Conservation (phyloP, 116 monocot genomes). For the Phalaenopsis hybrid region DNA sequence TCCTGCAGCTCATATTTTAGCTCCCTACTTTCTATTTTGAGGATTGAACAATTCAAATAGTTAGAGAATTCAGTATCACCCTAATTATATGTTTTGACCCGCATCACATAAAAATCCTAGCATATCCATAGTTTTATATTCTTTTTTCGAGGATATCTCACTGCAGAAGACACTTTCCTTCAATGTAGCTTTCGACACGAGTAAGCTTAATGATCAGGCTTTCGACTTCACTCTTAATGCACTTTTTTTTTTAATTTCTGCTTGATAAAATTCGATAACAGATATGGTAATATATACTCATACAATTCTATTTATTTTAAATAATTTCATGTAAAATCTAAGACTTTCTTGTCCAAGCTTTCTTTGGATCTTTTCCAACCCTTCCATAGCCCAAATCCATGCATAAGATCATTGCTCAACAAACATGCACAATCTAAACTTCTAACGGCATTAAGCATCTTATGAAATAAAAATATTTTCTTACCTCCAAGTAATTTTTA, state of each 20-base stretch:
- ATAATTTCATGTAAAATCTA: not conserved
- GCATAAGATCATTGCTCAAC: not conserved
- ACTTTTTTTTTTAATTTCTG: not conserved
- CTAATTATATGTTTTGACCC: too few relatives aligned
- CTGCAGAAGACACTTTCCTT: too few relatives aligned
- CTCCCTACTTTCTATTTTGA: too few relatives aligned
- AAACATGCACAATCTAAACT: not conserved
- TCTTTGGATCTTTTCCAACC: not conserved
- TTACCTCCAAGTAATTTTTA: constrained; percentile 82
- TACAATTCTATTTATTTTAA: constrained; percentile 2
- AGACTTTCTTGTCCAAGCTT: not conserved
- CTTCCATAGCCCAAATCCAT: not conserved
- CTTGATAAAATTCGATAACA: not conserved
- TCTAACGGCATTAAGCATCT: not conserved
- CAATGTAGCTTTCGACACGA: too few relatives aligned
- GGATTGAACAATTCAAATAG: too few relatives aligned
- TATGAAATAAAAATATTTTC: not conserved
- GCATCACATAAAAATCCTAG: too few relatives aligned
- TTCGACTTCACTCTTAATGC: not conserved
- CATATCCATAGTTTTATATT: too few relatives aligned
- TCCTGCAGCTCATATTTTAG: too few relatives aligned
- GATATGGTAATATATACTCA: not conserved
- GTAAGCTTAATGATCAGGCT: not conserved
- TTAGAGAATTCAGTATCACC: too few relatives aligned
- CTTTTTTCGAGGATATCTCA: too few relatives aligned